phyloP scores from a whole-genome alignment of 129 eudicot species.

The Lactuca sativa region DNA sequence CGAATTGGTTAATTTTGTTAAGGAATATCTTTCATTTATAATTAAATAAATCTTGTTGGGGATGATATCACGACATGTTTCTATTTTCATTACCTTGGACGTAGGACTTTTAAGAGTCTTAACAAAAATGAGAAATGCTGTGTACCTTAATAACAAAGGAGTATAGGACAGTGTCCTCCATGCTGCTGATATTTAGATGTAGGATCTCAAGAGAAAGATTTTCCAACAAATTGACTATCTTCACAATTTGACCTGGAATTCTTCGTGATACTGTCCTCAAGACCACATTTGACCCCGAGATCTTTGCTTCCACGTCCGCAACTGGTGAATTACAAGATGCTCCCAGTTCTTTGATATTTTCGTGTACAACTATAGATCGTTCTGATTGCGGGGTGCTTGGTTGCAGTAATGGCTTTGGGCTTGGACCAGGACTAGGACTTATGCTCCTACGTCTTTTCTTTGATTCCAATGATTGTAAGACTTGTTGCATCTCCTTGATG shows the following conservation, averaged over 20 bases:
- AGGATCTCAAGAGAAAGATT: slow-evolving; percentile 77
- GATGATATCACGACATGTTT: background rate
- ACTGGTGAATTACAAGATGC: slow-evolving; percentile 81
- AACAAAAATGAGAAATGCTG: background rate
- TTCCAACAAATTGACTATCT: slow-evolving; percentile 71
- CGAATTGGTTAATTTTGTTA: background rate
- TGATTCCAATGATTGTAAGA: slow-evolving; percentile 76
- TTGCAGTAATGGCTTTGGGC: slow-evolving; percentile 54
- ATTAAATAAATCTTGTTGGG: background rate
- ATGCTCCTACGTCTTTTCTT: slow-evolving; percentile 84
- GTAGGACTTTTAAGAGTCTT: background rate
- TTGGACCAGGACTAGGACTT: slow-evolving; percentile 83
- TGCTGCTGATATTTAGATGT: slow-evolving; percentile 92
- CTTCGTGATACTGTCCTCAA: slow-evolving; percentile 73
- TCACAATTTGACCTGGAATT: slow-evolving; percentile 82
- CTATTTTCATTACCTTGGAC: background rate
- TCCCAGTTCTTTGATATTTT: slow-evolving; percentile 68
- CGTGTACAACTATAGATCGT: slow-evolving; percentile 39
- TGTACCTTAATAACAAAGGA: slow-evolving; percentile 92
- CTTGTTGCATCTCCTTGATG: slow-evolving; percentile 95
- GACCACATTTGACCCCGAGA: slow-evolving; percentile 81
- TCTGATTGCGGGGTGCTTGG: slow-evolving; percentile 51
- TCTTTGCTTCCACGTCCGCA: slow-evolving; percentile 94
- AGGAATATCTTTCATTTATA: background rate
- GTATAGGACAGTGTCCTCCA: slow-evolving; percentile 95